Evolutionary conservation across 192 early-diverging fungal genomes (phyloP).

Genomic region (Dissophora ornata): DNA sequence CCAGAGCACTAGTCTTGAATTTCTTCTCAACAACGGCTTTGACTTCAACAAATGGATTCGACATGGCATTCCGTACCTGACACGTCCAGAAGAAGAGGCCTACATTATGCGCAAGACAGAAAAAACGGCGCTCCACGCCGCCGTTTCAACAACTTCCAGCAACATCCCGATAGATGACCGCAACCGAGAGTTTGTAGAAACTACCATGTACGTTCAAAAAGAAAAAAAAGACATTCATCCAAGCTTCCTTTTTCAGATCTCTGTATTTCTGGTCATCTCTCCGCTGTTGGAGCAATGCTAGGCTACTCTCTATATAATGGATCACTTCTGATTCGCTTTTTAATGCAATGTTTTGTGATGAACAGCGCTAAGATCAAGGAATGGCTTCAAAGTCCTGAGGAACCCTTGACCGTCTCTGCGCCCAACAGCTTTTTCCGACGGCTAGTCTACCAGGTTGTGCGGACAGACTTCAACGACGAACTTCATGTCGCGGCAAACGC

Average conservation of each 20-base stretch:
- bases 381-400: conserved; percentile 54
- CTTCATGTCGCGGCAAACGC: conserved; percentile 20
- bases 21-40: conserved; percentile 81
- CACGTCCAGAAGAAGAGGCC: conserved; percentile 64
- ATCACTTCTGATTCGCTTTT: too few relatives aligned
- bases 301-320: too few relatives aligned
- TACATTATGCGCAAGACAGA: conserved; percentile 20
- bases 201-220: conserved; percentile 59
- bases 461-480: conserved; percentile 37
- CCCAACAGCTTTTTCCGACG: conserved; percentile 74
- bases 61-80: conserved; percentile 82
- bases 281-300: too few relatives aligned
- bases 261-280: too few relatives aligned
- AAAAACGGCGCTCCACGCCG: conserved; percentile 17
- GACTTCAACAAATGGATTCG: conserved; percentile 92
- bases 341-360: too few relatives aligned
- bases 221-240: too few relatives aligned
- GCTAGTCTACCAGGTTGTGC: conserved; percentile 83
- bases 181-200: conserved; percentile 62
- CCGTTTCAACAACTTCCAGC: not conserved
- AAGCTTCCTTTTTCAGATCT: too few relatives aligned
- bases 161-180: conserved; percentile 65
- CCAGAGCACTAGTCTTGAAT: conserved; percentile 71
- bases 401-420: conserved; percentile 54
- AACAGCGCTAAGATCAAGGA: conserved; percentile 46